Evolutionary conservation across 208 protist genomes (phyloP).

Genomic region (Wallacemonas sp.): DNA sequence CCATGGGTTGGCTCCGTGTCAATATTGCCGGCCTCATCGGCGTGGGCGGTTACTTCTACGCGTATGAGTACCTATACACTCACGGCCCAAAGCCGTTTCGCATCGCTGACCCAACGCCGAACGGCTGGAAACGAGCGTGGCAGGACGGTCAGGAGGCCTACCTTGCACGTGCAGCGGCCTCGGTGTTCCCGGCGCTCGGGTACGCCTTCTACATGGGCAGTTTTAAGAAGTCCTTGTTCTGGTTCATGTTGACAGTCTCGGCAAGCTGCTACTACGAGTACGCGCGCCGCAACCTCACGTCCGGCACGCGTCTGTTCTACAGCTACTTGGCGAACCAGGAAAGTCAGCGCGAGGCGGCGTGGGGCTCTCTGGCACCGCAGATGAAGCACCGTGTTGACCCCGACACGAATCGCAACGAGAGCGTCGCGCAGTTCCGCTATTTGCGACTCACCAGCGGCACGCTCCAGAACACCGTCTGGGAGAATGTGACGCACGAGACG

Average conservation of each 20-base stretch:
- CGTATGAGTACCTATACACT: slow-evolving; percentile 90
- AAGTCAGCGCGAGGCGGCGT: slow-evolving; percentile 56
- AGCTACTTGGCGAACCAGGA: slow-evolving; percentile 71
- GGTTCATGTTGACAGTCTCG: slow-evolving; percentile 42
- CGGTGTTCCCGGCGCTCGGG: slow-evolving; percentile 70
- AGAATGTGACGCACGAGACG: slow-evolving; percentile 75
- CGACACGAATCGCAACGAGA: slow-evolving; percentile 78
- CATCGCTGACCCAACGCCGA: slow-evolving; percentile 68
- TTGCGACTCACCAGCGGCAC: slow-evolving; percentile 65
- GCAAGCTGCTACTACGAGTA: slow-evolving; percentile 77
- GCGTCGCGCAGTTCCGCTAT: slow-evolving; percentile 72
- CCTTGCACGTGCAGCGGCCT: slow-evolving; percentile 53
- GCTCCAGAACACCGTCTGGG: slow-evolving; percentile 76
- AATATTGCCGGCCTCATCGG: slow-evolving; percentile 74
- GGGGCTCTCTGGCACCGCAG: slow-evolving; percentile 61
- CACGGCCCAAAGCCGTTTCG: slow-evolving; percentile 65
- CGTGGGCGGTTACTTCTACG: slow-evolving; percentile 77
- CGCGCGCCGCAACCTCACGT: slow-evolving; percentile 54
- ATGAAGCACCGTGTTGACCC: slow-evolving; percentile 71
- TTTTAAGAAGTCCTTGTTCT: slow-evolving; percentile 69
- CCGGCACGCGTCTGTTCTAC: slow-evolving; percentile 73
- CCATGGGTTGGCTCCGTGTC: slow-evolving; percentile 50
- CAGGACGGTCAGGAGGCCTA: slow-evolving; percentile 70
- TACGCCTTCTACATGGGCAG: slow-evolving; percentile 79
- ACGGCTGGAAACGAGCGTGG: slow-evolving; percentile 77